Percentiles rank a stretch among this genome's conserved stretches.
Conservation (phyloP, 2,329 filamentous ascomycete genomes). For the Colletotrichum magnum region DNA sequence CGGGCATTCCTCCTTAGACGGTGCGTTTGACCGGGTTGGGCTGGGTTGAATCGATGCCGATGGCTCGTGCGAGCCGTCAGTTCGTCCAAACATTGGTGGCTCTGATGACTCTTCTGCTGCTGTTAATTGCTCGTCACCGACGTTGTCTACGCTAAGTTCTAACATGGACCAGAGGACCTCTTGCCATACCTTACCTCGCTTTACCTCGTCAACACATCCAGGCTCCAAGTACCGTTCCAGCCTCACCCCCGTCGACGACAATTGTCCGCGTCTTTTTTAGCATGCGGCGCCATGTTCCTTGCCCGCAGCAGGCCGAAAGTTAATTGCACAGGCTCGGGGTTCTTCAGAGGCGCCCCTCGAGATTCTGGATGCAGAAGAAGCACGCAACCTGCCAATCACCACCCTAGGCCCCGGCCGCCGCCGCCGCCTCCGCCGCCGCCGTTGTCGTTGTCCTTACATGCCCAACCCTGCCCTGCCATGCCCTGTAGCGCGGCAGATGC, state of each 20-base stretch:
- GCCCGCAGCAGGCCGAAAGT: conserved; percentile 37
- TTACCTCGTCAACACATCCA: conserved; percentile 20
- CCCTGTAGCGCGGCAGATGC: conserved; percentile 42
- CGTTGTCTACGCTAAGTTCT: not conserved
- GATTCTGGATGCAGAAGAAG: conserved; percentile 38
- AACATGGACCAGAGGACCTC: conserved; percentile 8
- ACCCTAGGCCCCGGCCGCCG: conserved; percentile 23
- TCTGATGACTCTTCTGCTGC: conserved; percentile 4
- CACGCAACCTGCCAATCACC: conserved; percentile 39
- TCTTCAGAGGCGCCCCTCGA: conserved; percentile 31
- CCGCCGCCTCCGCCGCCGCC: conserved; percentile 30
- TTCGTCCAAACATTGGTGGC: conserved; percentile 30
- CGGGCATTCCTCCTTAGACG: conserved; percentile 12
- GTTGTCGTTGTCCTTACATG: conserved; percentile 36
- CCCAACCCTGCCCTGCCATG: conserved; percentile 36
- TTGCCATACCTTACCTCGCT: conserved; percentile 16
- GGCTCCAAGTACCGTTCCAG: conserved; percentile 34
- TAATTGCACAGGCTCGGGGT: conserved; percentile 33
- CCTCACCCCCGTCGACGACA: conserved; percentile 37
- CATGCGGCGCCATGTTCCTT: conserved; percentile 37
- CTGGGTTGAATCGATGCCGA: conserved; percentile 1
- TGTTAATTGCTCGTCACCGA: conserved; percentile 4
- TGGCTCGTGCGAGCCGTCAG: conserved; percentile 23
- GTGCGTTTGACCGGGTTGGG: conserved; percentile 16
- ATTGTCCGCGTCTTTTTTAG: conserved; percentile 37